Evolutionary conservation across 2,329 filamentous ascomycete genomes (phyloP), one percentile per base, ranked within the genome.

Genomic region (Xylaria sp.): DNA sequence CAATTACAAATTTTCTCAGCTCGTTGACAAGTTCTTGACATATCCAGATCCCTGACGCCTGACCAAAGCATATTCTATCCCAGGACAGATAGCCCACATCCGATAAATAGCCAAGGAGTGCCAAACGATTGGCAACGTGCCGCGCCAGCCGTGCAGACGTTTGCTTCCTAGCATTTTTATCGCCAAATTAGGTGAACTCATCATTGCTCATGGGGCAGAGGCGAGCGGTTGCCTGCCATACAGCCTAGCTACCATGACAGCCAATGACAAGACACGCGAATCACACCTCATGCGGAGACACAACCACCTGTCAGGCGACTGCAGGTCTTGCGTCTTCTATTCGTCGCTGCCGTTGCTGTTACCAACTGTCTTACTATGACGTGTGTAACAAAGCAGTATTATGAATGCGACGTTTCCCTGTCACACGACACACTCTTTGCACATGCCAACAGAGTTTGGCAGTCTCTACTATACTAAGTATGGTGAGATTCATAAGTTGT

Each of bases 1-100:
- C 40, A 29, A 58, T 62, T 58, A 54, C 60, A 59, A 62, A 62
- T 58, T 31, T n/a, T 33, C 37, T 48, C 41, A 54, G 54, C 49
- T 40, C 38, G 25, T 40, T 29, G 15, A 46, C 29, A 54, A 37
- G n/a, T 27, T 15, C 29, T 29, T 17, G 31, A 48, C 27, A 27
- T 21, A 3, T 31, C 43, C 25, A 46, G 29, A 56, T 60, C 41
- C 49, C 40, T 46, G 27, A n/a, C 53, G 13, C 15, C n/a, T 40
- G 46, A 27, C 37, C 37, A 29, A 38, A 40, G 15, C 19, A 21
- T 15, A 47, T 51, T 37, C 25, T 41, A 27, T 35, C 19, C 33
- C 21, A 7, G 9, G 13, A 19, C 38, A n/a, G n/a, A n/a, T 47
- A 13, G 40, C 21, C 53, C 19, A 44, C 52, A 43, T 52, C 44